These are phyloP conservation scores for Oryza meyeriana DNA, from an alignment of 176 grass and related monocot genomes.

Conservation along the genomic window DNA sequence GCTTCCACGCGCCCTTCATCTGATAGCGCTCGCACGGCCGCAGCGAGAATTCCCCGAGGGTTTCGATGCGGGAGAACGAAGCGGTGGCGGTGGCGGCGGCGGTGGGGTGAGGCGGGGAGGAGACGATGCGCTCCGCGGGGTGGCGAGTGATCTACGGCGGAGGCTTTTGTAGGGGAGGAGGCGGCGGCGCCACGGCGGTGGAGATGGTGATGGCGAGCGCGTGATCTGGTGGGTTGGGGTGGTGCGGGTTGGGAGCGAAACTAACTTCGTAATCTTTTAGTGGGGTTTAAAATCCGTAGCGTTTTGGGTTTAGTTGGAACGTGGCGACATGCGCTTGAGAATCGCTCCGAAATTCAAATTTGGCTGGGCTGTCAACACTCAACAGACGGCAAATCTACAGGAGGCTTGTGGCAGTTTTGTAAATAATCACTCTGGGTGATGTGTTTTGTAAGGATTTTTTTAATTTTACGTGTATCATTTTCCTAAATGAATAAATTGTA, in stretches of 20 bases:
- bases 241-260: constrained; percentile 31
- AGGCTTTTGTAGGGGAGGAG: constrained; percentile 32
- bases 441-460: too few species aligned
- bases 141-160: constrained; percentile 16
- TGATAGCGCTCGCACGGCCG: background rate
- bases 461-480: too few species aligned
- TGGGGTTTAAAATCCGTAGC: background rate
- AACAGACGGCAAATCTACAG: background rate
- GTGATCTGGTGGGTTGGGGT: background rate
- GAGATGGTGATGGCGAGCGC: constrained; percentile 20
- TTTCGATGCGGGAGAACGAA: background rate
- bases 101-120: background rate
- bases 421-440: background rate
- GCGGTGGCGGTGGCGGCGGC: background rate
- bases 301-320: background rate
- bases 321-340: background rate
- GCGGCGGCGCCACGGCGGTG: background rate
- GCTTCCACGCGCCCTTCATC: constrained; percentile 52
- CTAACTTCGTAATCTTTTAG: background rate
- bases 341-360: background rate
- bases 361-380: background rate
- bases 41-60: background rate
- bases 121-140: background rate
- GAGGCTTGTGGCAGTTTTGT: background rate
- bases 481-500: too few species aligned